phyloP scores from a whole-genome alignment of 1,284 basidiomycete genomes.

The Marasmius sp. region DNA sequence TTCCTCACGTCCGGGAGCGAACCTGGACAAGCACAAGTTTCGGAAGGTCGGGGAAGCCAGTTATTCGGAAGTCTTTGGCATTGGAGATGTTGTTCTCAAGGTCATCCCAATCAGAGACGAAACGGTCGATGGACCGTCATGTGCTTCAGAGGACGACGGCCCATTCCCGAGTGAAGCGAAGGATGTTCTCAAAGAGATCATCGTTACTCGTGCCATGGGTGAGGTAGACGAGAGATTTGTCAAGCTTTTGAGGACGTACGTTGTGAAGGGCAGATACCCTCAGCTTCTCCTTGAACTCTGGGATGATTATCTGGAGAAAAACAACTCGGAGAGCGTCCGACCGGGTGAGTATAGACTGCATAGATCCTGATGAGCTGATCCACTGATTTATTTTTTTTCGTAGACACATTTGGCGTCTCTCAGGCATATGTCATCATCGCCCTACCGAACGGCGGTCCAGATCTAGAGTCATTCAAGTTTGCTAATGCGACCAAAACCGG shows the following conservation, averaged over 20 bases:
- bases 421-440: conserved; percentile 90
- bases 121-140: conserved; percentile 9
- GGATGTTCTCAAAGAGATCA: conserved; percentile 86
- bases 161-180: conserved; percentile 69
- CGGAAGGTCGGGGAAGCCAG: conserved; percentile 94
- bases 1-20: conserved; percentile 9
- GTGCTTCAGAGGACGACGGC: conserved; percentile 43
- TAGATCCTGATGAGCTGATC: not conserved
- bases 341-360: conserved; percentile 61
- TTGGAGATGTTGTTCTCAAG: conserved; percentile 84
- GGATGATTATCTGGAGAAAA: conserved; percentile 76
- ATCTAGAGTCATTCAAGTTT: conserved; percentile 84
- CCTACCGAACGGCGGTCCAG: conserved; percentile 85
- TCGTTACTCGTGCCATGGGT: conserved; percentile 81
- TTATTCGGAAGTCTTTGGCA: conserved; percentile 95
- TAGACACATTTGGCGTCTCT: conserved; percentile 70
- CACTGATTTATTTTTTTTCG: not conserved
- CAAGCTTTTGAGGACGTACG: conserved; percentile 74
- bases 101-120: conserved; percentile 76
- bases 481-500: conserved; percentile 47
- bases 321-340: conserved; percentile 82
- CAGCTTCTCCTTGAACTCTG: conserved; percentile 75
- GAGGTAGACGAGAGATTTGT: conserved; percentile 76
- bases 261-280: conserved; percentile 88
- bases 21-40: conserved; percentile 37